Conservation (phyloP, 2,329 filamentous ascomycete genomes). For the Fusarium albidum region DNA sequence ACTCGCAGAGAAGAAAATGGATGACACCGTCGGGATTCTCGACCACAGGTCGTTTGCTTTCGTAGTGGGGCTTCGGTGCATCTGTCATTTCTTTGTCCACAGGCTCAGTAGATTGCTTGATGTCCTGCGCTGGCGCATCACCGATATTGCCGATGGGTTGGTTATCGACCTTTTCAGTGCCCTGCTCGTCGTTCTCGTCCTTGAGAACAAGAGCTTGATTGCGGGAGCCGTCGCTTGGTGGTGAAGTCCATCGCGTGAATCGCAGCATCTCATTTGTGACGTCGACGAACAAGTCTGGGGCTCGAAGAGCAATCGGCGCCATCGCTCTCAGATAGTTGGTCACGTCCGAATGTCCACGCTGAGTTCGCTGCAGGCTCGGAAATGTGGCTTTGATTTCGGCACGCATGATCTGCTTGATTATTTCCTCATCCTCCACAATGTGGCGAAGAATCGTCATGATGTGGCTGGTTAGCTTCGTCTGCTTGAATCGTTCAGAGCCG, state of each 20-base stretch:
- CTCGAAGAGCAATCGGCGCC: conserved; percentile 80
- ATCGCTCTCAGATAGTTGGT: conserved; percentile 78
- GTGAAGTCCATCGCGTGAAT: conserved; percentile 66
- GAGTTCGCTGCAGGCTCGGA: conserved; percentile 59
- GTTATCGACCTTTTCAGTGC: conserved; percentile 19
- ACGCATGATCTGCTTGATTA: conserved; percentile 89
- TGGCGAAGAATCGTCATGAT: conserved; percentile 91
- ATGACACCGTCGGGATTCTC: conserved; percentile 96
- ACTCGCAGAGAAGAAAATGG: conserved; percentile 91
- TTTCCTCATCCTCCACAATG: conserved; percentile 92
- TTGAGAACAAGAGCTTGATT: conserved; percentile 53
- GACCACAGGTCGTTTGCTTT: conserved; percentile 83
- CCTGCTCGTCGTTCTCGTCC: conserved; percentile 41
- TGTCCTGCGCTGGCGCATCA: conserved; percentile 46
- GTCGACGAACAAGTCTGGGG: conserved; percentile 86
- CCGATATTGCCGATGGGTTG: conserved; percentile 22
- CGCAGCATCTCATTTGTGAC: conserved; percentile 86
- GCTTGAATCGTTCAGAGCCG: conserved; percentile 75
- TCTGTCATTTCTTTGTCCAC: conserved; percentile 69
- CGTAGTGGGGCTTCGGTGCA: conserved; percentile 67
- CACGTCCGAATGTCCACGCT: conserved; percentile 70
- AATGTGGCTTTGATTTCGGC: conserved; percentile 86
- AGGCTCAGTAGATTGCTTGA: conserved; percentile 68
- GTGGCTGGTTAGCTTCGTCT: conserved; percentile 61
- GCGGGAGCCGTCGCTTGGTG: conserved; percentile 45